These are phyloP conservation scores for Sordariomycetes sp. DNA, from an alignment of 2,329 filamentous ascomycete genomes.

Conservation along the genomic window DNA sequence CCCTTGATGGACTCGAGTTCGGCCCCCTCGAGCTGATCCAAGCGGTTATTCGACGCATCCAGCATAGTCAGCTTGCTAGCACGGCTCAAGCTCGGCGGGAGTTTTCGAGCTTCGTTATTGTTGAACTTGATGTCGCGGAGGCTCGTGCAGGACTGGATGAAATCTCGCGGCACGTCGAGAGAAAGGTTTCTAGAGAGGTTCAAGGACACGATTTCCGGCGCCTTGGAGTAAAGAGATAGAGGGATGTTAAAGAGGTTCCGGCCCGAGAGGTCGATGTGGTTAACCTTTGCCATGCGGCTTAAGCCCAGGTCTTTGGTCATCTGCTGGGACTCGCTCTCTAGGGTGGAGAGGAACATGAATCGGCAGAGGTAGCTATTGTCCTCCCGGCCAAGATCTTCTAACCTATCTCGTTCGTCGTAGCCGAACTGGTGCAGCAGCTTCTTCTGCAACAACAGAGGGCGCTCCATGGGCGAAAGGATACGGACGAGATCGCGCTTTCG, in stretches of 20 bases:
- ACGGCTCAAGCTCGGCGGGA: constrained; percentile 73
- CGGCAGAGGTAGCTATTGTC: constrained; percentile 96
- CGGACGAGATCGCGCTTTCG: constrained; percentile 83
- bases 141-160: constrained; percentile 85
- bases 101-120: constrained; percentile 78
- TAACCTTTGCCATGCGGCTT: constrained; percentile 77
- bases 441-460: constrained; percentile 85
- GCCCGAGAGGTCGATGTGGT: constrained; percentile 81
- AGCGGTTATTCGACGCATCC: constrained; percentile 86
- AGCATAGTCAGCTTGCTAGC: constrained; percentile 75
- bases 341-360: constrained; percentile 85
- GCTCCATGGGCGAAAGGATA: constrained; percentile 64
- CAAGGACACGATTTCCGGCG: constrained; percentile 82
- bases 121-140: constrained; percentile 92
- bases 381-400: constrained; percentile 89
- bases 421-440: constrained; percentile 80
- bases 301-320: constrained; percentile 63
- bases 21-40: constrained; percentile 78
- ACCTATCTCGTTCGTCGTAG: constrained; percentile 71
- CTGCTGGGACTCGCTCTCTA: constrained; percentile 64
- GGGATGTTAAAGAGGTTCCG: constrained; percentile 90
- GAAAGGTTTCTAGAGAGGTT: constrained; percentile 90
- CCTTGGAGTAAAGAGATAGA: constrained; percentile 83
- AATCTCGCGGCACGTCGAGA: constrained; percentile 86
- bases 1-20: constrained; percentile 63